Percentiles rank a stretch among this genome's conserved stretches.
Evolutionary conservation across 352 stramenopile species (phyloP).

Genomic region (Nothophytophthora sp.): DNA sequence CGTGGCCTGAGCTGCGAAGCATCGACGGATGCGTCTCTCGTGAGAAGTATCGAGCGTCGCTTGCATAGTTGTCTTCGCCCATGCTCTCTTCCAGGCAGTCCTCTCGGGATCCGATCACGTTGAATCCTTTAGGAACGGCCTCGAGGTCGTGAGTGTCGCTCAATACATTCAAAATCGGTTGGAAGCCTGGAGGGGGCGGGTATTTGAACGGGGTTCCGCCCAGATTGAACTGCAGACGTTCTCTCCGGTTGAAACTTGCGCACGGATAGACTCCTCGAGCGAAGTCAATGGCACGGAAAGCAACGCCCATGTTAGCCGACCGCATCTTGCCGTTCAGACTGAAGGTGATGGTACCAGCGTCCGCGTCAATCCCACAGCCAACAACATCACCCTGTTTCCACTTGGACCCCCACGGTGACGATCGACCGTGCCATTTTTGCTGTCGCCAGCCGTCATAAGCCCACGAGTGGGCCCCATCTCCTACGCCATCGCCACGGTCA

Average conservation of each 20-base stretch:
- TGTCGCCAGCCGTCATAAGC: slow-evolving; percentile 93
- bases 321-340: slow-evolving; percentile 91
- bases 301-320: slow-evolving; percentile 84
- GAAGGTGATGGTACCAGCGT: slow-evolving; percentile 90
- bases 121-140: slow-evolving; percentile 66
- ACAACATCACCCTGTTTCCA: slow-evolving; percentile 94
- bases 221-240: slow-evolving; percentile 88
- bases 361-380: slow-evolving; percentile 87
- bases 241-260: slow-evolving; percentile 86
- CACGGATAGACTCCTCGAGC: slow-evolving; percentile 84
- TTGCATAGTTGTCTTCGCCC: slow-evolving; percentile 84
- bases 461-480: slow-evolving; percentile 92
- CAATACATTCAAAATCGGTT: slow-evolving; percentile 75
- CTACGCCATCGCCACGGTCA: slow-evolving; percentile 90
- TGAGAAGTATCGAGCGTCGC: slow-evolving; percentile 75
- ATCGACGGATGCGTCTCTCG: slow-evolving; percentile 80
- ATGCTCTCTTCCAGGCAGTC: slow-evolving; percentile 85
- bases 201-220: slow-evolving; percentile 83
- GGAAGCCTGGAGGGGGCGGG: slow-evolving; percentile 70
- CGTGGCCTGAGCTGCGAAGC: slow-evolving; percentile 50
- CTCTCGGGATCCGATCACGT: slow-evolving; percentile 75
- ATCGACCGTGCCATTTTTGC: slow-evolving; percentile 90
- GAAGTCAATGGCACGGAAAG: slow-evolving; percentile 84
- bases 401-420: slow-evolving; percentile 85
- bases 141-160: slow-evolving; percentile 40